These are phyloP conservation scores for Oryza glumipatula DNA, from an alignment of 176 grass and related monocot genomes.

Conservation along the genomic window DNA sequence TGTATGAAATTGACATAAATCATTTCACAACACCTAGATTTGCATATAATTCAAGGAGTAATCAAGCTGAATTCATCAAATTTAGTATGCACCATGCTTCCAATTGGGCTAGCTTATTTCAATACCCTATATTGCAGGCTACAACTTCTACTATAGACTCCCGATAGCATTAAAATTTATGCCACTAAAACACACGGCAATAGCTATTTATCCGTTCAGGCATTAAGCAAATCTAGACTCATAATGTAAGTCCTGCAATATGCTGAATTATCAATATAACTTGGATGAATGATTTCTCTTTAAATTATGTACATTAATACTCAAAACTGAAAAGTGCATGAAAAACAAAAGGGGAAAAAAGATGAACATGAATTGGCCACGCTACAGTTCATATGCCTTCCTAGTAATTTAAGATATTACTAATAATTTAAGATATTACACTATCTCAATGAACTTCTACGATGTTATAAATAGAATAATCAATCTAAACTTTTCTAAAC, in stretches of 20 bases:
- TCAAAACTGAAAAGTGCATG: background rate
- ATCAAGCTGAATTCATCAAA: conserved; percentile 9
- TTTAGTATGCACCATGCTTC: conserved; percentile 3
- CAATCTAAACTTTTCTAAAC: too few species aligned
- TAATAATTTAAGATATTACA: too few species aligned
- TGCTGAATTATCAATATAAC: too few species aligned
- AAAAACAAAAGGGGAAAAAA: too few species aligned
- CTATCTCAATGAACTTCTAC: too few species aligned
- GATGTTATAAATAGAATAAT: too few species aligned
- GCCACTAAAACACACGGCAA: conserved; percentile 12
- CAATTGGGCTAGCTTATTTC: background rate
- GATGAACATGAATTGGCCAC: too few species aligned
- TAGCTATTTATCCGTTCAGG: conserved; percentile 10
- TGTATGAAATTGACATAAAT: background rate
- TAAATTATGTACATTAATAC: background rate
- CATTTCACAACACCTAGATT: background rate
- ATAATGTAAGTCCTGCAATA: background rate
- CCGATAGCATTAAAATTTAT: too few species aligned
- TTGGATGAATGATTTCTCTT: too few species aligned
- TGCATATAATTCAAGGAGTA: background rate
- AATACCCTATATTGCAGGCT: background rate
- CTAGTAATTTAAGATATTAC: too few species aligned
- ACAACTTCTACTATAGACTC: background rate
- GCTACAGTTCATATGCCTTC: too few species aligned
- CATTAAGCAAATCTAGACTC: conserved; percentile 10